These are phyloP conservation scores for Aspergillus pseudoterreus DNA, from an alignment of 2,329 filamentous ascomycete genomes.

Conservation along the genomic window DNA sequence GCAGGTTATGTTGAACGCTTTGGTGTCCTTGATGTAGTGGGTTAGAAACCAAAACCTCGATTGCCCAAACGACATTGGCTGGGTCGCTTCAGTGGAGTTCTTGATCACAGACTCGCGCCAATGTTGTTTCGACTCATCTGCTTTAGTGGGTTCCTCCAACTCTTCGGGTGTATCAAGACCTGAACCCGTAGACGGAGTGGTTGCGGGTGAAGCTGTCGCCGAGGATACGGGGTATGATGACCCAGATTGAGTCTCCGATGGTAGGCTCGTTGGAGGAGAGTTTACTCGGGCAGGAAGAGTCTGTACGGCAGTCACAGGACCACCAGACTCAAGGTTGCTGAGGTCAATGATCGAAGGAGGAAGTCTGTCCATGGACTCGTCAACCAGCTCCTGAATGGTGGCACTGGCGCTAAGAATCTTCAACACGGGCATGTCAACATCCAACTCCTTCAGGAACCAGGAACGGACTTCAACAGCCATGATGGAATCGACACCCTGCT, in stretches of 20 bases:
- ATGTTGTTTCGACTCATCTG: too few relatives aligned
- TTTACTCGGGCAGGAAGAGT: too few relatives aligned
- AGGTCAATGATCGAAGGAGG: neutral
- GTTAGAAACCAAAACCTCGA: constrained; percentile 39
- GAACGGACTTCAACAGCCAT: constrained; percentile 40
- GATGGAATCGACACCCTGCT: constrained; percentile 38
- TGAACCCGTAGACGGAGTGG: too few relatives aligned
- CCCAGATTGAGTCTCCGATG: too few relatives aligned
- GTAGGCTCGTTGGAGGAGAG: too few relatives aligned
- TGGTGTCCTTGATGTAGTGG: constrained; percentile 28
- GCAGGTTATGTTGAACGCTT: constrained; percentile 40
- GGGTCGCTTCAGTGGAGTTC: neutral
- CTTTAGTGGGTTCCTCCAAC: too few relatives aligned
- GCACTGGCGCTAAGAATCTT: constrained; percentile 20
- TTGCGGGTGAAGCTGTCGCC: too few relatives aligned
- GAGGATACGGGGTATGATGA: too few relatives aligned
- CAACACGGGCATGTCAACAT: constrained; percentile 46
- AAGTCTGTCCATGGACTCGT: neutral
- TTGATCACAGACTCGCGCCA: neutral
- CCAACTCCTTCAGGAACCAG: constrained; percentile 48
- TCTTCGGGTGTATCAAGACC: too few relatives aligned
- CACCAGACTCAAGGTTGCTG: too few relatives aligned
- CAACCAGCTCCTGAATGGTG: neutral
- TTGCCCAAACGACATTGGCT: constrained; percentile 39
- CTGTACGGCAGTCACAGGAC: too few relatives aligned